These are phyloP conservation scores for Amauroascus niger DNA, from an alignment of 2,329 filamentous ascomycete genomes.

Conservation along the genomic window DNA sequence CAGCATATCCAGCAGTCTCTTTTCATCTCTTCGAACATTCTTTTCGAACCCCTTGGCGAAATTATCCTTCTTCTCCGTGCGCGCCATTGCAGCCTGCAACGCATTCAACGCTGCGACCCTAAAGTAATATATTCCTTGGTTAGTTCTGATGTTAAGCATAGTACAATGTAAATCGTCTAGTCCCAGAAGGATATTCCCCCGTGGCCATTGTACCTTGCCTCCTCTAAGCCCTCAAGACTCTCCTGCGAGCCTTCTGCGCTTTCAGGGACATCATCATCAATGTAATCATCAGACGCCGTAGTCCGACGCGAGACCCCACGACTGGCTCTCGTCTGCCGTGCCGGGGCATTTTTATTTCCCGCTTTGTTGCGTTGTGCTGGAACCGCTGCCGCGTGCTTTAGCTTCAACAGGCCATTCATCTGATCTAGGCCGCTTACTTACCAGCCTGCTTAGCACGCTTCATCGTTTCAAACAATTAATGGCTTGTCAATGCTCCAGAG, in stretches of 20 bases:
- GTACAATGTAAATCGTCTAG: neutral
- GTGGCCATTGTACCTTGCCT: slow-evolving; percentile 10
- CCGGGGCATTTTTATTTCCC: neutral
- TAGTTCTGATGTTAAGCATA: neutral
- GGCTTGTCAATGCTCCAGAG: neutral
- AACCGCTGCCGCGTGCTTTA: neutral
- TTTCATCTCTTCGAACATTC: slow-evolving; percentile 15
- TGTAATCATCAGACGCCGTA: slow-evolving; percentile 1
- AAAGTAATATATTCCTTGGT: neutral
- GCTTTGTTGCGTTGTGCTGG: neutral
- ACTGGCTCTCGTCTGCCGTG: neutral
- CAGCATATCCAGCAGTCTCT: slow-evolving; percentile 13
- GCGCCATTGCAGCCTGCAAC: slow-evolving; percentile 15
- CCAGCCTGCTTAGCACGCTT: slow-evolving; percentile 2
- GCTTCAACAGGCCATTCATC: too few relatives aligned
- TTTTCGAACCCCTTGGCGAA: slow-evolving; percentile 17
- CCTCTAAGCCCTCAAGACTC: slow-evolving; percentile 10
- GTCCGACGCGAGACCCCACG: neutral
- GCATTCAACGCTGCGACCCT: slow-evolving; percentile 13
- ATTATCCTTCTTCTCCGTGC: slow-evolving; percentile 16
- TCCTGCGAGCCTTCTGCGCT: slow-evolving; percentile 11
- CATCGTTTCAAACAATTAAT: neutral
- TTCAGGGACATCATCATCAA: slow-evolving; percentile 2
- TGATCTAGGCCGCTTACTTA: neutral
- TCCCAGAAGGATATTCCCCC: neutral